Evolutionary conservation across 805 yeast genomes (phyloP).

Genomic region (Metschnikowia orientalis): DNA sequence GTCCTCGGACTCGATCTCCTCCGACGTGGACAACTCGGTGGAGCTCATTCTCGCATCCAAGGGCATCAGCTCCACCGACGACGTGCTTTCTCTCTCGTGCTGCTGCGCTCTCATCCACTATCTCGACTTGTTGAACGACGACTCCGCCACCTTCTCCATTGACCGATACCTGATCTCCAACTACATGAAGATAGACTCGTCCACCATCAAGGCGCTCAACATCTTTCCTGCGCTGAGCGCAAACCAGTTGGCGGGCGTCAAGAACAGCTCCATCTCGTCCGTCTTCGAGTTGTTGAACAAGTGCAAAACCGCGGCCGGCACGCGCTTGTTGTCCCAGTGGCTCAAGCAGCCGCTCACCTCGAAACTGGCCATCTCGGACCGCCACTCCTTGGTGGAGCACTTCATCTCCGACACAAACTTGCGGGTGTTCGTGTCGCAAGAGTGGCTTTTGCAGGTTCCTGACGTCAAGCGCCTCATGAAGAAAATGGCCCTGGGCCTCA

Average conservation of each 20-base stretch:
- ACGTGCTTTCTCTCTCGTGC: slow-evolving; percentile 52
- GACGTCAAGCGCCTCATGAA: slow-evolving; percentile 75
- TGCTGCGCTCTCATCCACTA: slow-evolving; percentile 67
- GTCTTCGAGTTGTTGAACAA: slow-evolving; percentile 80
- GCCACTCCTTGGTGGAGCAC: slow-evolving; percentile 74
- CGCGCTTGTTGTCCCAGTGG: slow-evolving; percentile 88
- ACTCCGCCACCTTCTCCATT: slow-evolving; percentile 54
- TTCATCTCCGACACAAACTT: slow-evolving; percentile 66
- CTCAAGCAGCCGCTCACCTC: slow-evolving; percentile 89
- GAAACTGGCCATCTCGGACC: slow-evolving; percentile 49
- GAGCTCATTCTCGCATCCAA: slow-evolving; percentile 50
- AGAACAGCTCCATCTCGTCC: slow-evolving; percentile 37
- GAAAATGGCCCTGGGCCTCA: slow-evolving; percentile 45
- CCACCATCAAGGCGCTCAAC: slow-evolving; percentile 85
- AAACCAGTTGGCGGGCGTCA: slow-evolving; percentile 16
- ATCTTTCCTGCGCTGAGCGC: slow-evolving; percentile 54
- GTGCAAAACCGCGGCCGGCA: slow-evolving; percentile 87
- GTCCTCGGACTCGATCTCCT: slow-evolving; percentile 25
- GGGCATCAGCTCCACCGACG: slow-evolving; percentile 44
- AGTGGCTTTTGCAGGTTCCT: slow-evolving; percentile 68
- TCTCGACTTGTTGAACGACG: slow-evolving; percentile 58
- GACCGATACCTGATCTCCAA: slow-evolving; percentile 68
- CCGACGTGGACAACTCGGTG: slow-evolving; percentile 26
- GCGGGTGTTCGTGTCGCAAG: slow-evolving; percentile 61
- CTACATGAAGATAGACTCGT: slow-evolving; percentile 85